Percentiles rank a stretch among this genome's conserved stretches.
Evolutionary conservation across 2,329 filamentous ascomycete genomes (phyloP).

Genomic region (Pestalotiopsis sp.): DNA sequence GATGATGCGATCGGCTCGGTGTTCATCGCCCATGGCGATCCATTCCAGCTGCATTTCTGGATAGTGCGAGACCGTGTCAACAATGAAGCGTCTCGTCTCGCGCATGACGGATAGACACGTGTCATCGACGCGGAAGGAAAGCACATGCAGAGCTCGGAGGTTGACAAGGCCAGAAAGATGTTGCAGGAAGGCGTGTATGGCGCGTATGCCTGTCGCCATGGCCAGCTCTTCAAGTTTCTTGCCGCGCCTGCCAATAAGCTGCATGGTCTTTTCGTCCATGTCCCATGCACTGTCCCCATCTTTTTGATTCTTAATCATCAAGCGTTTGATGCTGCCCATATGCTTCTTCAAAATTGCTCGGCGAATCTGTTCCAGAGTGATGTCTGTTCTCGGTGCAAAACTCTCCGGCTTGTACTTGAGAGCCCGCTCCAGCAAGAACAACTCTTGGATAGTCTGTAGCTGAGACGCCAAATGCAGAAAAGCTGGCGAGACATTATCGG

Average conservation of each 20-base stretch:
- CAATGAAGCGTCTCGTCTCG: constrained; percentile 60
- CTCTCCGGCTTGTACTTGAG: constrained; percentile 54
- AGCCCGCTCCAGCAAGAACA: constrained; percentile 61
- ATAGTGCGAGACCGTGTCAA: constrained; percentile 60
- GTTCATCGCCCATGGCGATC: constrained; percentile 56
- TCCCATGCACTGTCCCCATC: constrained; percentile 58
- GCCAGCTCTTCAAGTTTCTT: constrained; percentile 57
- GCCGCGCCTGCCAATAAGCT: constrained; percentile 55
- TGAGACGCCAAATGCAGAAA: constrained; percentile 59
- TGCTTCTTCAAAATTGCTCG: constrained; percentile 61
- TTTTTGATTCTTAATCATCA: constrained; percentile 61
- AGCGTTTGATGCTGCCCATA: constrained; percentile 51
- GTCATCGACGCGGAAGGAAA: constrained; percentile 57
- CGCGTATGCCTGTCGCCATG: constrained; percentile 54
- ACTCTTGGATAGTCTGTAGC: constrained; percentile 56
- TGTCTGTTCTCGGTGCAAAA: constrained; percentile 51
- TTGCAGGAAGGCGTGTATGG: constrained; percentile 61
- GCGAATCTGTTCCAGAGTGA: constrained; percentile 61
- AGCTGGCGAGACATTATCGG: constrained; percentile 60
- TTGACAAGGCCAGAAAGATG: constrained; percentile 48
- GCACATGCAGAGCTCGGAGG: constrained; percentile 58
- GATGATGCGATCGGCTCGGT: constrained; percentile 51
- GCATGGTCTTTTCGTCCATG: constrained; percentile 54
- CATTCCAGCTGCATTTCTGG: constrained; percentile 60
- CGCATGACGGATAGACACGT: constrained; percentile 59